Evolutionary conservation across 2,329 filamentous ascomycete species (phyloP), one percentile per base, ranked within the genome.

Genomic region (Grosmannia clavigera): DNA sequence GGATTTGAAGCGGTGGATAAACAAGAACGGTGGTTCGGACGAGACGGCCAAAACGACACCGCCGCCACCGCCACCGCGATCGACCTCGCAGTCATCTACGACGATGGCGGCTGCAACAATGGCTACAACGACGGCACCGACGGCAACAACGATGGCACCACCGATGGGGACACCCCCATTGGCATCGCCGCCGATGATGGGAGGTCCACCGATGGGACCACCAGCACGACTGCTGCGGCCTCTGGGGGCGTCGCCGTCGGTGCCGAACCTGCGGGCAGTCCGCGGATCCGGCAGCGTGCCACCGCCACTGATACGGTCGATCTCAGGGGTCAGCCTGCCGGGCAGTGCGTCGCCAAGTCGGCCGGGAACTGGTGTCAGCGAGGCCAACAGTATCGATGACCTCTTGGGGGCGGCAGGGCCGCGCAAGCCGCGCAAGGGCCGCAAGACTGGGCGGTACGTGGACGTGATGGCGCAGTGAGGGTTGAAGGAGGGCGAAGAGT

Each of bases 1-100:
- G 2, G 89, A 96, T n/a, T 81, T 96, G 58, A 95, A 95, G 77
- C 91, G 94, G 70, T 99, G 95, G 95, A 80, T 99, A 70, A 97
- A 99, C 77, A 96, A 96, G 78, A 96, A 96, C 70, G 83, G 84
- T 12, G 86, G 86, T 14, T 81, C 82, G 9, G 85, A 87, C 59
- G 81, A 81, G 10, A 76, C 80, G 31, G 76, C 81, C 3, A 81
- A 83, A 64, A 76, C 80, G 0, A 88, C 92, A 1, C 92, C 94
- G 1, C 92, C 91, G 5, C 90, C 94, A 2, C 94, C 94, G 0
- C 92, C 91, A 11, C 92, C 92, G 0, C 84, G 81, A 66, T 80
- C 77, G 6, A 74, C 83, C 60, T 72, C 77, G 55, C 80, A 79
- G 25, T 80, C 81, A 10, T 80, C 79, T 29, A 80, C 81, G 9